Conservation (phyloP, 2,329 filamentous ascomycete species). For the Pyricularia grisea region DNA sequence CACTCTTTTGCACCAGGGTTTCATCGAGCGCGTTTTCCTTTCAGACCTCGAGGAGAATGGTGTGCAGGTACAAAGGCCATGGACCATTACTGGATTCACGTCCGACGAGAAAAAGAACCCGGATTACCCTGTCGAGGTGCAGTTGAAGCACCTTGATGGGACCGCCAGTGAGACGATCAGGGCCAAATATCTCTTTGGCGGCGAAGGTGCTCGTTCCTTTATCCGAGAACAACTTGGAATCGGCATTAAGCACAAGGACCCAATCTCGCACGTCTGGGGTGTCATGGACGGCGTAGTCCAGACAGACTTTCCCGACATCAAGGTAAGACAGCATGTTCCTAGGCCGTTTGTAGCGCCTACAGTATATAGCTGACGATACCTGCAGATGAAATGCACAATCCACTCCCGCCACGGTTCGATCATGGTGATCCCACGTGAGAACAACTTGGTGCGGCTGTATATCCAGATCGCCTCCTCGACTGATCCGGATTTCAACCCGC, state of each 20-base stretch:
- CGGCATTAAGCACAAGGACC: conserved; percentile 60
- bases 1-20: conserved; percentile 60
- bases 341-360: not conserved
- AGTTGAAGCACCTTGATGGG: conserved; percentile 68
- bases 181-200: conserved; percentile 63
- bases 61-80: conserved; percentile 52
- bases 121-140: conserved; percentile 72
- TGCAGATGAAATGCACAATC: conserved; percentile 63
- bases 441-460: conserved; percentile 59
- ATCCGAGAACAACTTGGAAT: conserved; percentile 59
- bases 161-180: conserved; percentile 55
- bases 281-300: conserved; percentile 66
- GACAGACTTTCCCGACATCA: conserved; percentile 70
- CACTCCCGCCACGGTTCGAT: conserved; percentile 67
- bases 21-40: conserved; percentile 63
- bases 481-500: conserved; percentile 50
- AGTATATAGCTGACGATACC: conserved; percentile 32
- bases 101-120: conserved; percentile 45
- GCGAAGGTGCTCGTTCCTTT: conserved; percentile 60
- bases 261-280: conserved; percentile 64
- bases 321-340: conserved; percentile 28
- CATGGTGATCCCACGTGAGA: conserved; percentile 69
- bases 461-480: conserved; percentile 58
- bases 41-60: conserved; percentile 54
- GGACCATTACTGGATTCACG: conserved; percentile 52